Base-by-base conservation (phyloP, 495 filamentous ascomycete species). In the Penicillium ochrochloron region DNA sequence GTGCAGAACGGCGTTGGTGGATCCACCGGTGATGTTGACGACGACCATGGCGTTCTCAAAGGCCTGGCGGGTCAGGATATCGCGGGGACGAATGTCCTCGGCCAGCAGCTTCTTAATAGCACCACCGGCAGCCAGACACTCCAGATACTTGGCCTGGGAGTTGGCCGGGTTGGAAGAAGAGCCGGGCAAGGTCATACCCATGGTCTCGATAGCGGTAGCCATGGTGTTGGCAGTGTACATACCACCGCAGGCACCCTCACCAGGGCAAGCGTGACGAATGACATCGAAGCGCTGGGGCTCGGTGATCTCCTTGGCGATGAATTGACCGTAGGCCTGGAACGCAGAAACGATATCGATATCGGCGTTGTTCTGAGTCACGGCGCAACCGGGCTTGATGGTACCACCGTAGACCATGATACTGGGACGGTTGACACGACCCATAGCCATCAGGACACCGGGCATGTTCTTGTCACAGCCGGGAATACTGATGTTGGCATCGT, bases 401-500 rank as follows among this genome's bases (percentile, higher is more conserved):
- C 95, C 95, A 65, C 95, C 95, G 76, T 99, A 99, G 23, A 99
- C 90, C 96, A 99, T 98, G 67, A 99, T 74, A 63, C 90, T 91
- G 31, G 95, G 95, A 57, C 95, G 83, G 81, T 99, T 98, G 70
- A 97, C 87, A 54, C 95, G 85, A 33, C 92, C 95, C 95, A 97
- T 97, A 46, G 95, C 96, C 82, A 99, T 99, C 63, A 97, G 79
- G 39, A 97, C 95, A 79, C 95, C 95, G 8, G 95, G 95, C 96
- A 99, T 97, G 79, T 99, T 99, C 89, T 99, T 99, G 84, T 99
- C 96, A 77, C 95, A 99, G 44, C 95, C 95, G n/a, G 95, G 95
- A 69, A 99, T 91, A 21, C 92, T 96, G 73, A 99, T 92, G 75
- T 98, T 98, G 72, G 91, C 95, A 77, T 99, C 95, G 75, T 99